These are phyloP conservation scores for Boletellus ananas DNA, from an alignment of 768 basidiomycete species.

Conservation along the genomic window DNA sequence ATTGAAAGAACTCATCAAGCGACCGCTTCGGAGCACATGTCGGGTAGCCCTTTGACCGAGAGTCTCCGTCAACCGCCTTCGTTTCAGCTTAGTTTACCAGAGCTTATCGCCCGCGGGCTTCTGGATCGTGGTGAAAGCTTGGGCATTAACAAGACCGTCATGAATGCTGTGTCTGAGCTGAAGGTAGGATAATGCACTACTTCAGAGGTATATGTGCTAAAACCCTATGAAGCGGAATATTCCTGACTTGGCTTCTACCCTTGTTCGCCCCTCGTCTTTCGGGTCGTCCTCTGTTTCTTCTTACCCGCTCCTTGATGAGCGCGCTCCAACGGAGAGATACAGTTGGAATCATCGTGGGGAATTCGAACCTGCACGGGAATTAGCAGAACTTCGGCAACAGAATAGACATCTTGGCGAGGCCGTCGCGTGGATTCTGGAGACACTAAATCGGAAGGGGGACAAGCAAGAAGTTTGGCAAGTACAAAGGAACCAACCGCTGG, in stretches of 20 bases:
- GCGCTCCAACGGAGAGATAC: slow-evolving; percentile 52
- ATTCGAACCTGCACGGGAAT: slow-evolving; percentile 68
- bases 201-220: slow-evolving; percentile 1
- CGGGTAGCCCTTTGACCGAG: slow-evolving; percentile 17
- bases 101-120: slow-evolving; percentile 67
- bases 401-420: slow-evolving; percentile 68
- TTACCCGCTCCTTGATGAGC: slow-evolving; percentile 64
- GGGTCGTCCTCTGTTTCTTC: slow-evolving; percentile 39
- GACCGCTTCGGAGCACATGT: slow-evolving; percentile 19
- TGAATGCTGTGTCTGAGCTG: slow-evolving; percentile 75
- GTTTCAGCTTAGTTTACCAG: slow-evolving; percentile 56
- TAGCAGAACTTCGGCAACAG: slow-evolving; percentile 47
- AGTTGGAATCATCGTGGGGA: slow-evolving; percentile 67
- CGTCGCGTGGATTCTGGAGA: slow-evolving; percentile 70
- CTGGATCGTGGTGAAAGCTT: slow-evolving; percentile 74
- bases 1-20: slow-evolving; percentile 30
- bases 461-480: slow-evolving; percentile 42
- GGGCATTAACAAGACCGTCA: slow-evolving; percentile 79
- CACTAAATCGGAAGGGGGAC: slow-evolving; percentile 51
- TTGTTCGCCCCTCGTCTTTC: slow-evolving; percentile 51
- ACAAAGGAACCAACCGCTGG: slow-evolving; percentile 58
- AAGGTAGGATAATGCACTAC: slow-evolving; percentile 45
- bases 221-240: slow-evolving; percentile 62
- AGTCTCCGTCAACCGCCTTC: slow-evolving; percentile 41
- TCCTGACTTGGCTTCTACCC: slow-evolving; percentile 72